phyloP scores from a whole-genome alignment of 768 basidiomycete genomes.

The Leccinellum luteum region DNA sequence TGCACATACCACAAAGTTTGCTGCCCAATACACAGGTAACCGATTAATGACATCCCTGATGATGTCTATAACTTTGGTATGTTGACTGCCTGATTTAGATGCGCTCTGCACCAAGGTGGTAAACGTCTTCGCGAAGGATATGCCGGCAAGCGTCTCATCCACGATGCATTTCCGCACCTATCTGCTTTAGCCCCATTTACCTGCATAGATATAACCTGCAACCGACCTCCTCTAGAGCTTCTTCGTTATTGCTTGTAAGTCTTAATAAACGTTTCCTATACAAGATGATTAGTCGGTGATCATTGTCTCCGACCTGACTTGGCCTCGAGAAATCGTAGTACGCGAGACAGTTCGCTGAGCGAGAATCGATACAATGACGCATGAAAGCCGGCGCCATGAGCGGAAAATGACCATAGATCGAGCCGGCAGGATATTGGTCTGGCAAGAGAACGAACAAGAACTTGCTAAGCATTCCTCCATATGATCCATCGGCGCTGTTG shows the following conservation, averaged over 20 bases:
- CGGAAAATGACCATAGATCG: conserved; percentile 77
- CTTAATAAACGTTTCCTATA: conserved; percentile 19
- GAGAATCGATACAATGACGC: conserved; percentile 43
- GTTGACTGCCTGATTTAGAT: conserved; percentile 2
- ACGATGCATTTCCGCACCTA: conserved; percentile 17
- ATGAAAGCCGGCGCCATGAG: conserved; percentile 58
- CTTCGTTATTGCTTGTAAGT: conserved; percentile 12
- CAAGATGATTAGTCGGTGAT: neutral
- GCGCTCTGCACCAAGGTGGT: conserved; percentile 8
- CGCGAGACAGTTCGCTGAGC: conserved; percentile 28
- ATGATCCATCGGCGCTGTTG: conserved; percentile 64
- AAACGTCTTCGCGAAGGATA: conserved; percentile 12
- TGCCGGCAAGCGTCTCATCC: conserved; percentile 9
- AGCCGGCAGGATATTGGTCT: conserved; percentile 59
- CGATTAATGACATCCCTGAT: conserved; percentile 66
- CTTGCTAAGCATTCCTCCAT: conserved; percentile 71
- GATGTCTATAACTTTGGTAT: conserved; percentile 48
- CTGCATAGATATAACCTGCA: neutral
- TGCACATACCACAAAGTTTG: conserved; percentile 50
- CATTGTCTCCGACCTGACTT: neutral
- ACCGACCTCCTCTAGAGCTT: conserved; percentile 5
- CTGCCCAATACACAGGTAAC: conserved; percentile 60
- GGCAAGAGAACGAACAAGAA: conserved; percentile 73
- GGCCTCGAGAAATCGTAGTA: conserved; percentile 67
- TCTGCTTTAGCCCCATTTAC: neutral